Conservation (phyloP, 768 basidiomycete species). For the Termitomyces sp. region DNA sequence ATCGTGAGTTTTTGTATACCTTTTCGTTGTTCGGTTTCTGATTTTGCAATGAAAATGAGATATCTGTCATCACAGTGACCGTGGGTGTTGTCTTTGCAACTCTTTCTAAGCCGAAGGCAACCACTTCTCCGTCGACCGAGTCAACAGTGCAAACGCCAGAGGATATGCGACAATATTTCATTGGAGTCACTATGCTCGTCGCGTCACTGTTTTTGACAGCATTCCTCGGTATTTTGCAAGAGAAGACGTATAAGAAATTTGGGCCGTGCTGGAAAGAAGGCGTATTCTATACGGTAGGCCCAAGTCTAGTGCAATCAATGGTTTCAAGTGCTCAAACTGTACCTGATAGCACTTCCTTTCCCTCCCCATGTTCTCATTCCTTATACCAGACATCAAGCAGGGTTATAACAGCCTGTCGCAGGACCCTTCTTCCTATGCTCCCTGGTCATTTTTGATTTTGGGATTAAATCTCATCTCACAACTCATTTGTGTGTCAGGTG, state of each 20-base stretch:
- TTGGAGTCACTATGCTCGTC: conserved; percentile 67
- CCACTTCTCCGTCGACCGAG: conserved; percentile 12
- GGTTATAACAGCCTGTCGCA: conserved; percentile 45
- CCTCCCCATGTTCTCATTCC: conserved; percentile 68
- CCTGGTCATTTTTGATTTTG: conserved; percentile 51
- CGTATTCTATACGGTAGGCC: conserved; percentile 73
- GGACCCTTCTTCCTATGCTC: conserved; percentile 23
- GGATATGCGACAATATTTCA: conserved; percentile 42
- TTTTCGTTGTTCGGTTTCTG: not conserved
- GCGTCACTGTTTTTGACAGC: conserved; percentile 64
- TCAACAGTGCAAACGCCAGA: conserved; percentile 18
- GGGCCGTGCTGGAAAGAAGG: conserved; percentile 82
- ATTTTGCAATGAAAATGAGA: conserved; percentile 26
- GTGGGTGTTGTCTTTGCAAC: conserved; percentile 70
- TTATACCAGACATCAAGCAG: conserved; percentile 49
- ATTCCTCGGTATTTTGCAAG: conserved; percentile 68
- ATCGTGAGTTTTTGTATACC: conserved; percentile 37
- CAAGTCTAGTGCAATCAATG: not conserved
- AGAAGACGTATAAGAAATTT: conserved; percentile 65
- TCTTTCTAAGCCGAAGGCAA: conserved; percentile 43
- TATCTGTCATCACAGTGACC: conserved; percentile 63
- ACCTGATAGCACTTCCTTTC: conserved; percentile 64
- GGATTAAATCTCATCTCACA: conserved; percentile 65
- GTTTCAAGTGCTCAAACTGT: not conserved
- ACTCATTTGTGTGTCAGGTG: conserved; percentile 77